Evolutionary conservation across 1,139 yeast genomes (phyloP), one percentile per base, ranked within the genome.

Genomic region (Meyerozyma carpophila): DNA sequence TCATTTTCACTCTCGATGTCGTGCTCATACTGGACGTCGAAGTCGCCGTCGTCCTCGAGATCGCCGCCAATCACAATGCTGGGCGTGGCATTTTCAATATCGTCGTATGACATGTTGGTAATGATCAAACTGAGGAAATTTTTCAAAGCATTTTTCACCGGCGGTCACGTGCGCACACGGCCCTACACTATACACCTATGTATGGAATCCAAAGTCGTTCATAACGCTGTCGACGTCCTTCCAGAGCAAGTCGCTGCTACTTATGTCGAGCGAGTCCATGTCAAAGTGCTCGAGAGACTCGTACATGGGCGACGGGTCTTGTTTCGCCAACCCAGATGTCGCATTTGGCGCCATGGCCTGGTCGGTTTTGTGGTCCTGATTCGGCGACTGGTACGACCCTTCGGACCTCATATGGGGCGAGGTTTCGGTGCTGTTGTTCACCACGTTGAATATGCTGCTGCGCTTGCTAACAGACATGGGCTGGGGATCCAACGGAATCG

Each of bases 191-290:
- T 20, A 39, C 14, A 21, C 31, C 31, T 24, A 24, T 4, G 79
- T 72, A 43, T 85, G 88, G 68, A 91, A 90, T 9, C 97, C 98
- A 66, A 90, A 90, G 58, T 90, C 96, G 54, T 87, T 87, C 96
- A 91, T 89, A 47, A 91, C 87, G 43, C 87, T 74, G 51, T 89
- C 96, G 24, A 91, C 95, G 57, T 91, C 96, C 57, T 84, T 85
- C 91, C 95, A 89, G 11, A 89, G 76, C 54, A 83, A 64, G 46
- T 85, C 96, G 32, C 83, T 80, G 46, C 62, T 65, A 5, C 24
- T 21, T 47, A 66, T 53, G 42, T 70, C 76, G 43, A 70, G 58
- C 14, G 57, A 53, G 41, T 61, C 67, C 44, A 65, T 50, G 42
- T 68, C 74, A 39, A 69, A 54, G 43, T 58, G 63, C 38, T 63